Evolutionary conservation across 306 rosid species (phyloP).

Genomic region (Pterocarpus santalinus): DNA sequence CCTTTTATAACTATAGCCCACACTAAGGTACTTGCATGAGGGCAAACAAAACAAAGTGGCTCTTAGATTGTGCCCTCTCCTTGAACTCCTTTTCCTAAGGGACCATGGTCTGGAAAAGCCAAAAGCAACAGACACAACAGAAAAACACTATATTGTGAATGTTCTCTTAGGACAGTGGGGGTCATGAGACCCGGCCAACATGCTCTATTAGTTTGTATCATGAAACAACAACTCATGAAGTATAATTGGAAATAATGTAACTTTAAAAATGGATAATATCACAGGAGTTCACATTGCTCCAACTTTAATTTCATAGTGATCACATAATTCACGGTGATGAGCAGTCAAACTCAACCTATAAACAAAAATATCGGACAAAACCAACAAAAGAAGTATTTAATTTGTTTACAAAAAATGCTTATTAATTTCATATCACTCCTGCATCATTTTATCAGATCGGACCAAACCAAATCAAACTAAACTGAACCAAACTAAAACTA

Average conservation of each 20-base stretch:
- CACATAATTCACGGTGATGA: neutral
- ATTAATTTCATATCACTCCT: too few species aligned
- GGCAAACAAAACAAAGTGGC: slow-evolving; percentile 18
- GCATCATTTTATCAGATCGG: too few species aligned
- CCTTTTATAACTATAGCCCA: neutral
- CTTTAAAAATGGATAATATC: slow-evolving; percentile 14
- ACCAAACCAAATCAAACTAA: too few species aligned
- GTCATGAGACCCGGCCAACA: slow-evolving; percentile 38
- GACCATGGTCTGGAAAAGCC: neutral
- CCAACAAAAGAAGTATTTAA: neutral
- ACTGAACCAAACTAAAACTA: too few species aligned
- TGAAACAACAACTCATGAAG: slow-evolving; percentile 29
- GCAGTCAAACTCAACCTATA: slow-evolving; percentile 9
- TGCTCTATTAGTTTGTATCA: slow-evolving; percentile 41
- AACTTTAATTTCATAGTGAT: slow-evolving; percentile 15
- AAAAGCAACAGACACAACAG: slow-evolving; percentile 34
- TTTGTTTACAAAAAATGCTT: neutral
- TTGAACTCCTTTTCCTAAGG: neutral
- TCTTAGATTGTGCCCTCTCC: neutral
- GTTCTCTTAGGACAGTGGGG: slow-evolving; percentile 41
- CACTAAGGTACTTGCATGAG: neutral
- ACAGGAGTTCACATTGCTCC: slow-evolving; percentile 25
- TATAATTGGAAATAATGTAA: slow-evolving; percentile 19
- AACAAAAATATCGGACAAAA: slow-evolving; percentile 18
- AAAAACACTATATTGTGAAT: slow-evolving; percentile 33